Evolutionary conservation across 257 asterid species (phyloP).

Genomic region (Misopates orontium): DNA sequence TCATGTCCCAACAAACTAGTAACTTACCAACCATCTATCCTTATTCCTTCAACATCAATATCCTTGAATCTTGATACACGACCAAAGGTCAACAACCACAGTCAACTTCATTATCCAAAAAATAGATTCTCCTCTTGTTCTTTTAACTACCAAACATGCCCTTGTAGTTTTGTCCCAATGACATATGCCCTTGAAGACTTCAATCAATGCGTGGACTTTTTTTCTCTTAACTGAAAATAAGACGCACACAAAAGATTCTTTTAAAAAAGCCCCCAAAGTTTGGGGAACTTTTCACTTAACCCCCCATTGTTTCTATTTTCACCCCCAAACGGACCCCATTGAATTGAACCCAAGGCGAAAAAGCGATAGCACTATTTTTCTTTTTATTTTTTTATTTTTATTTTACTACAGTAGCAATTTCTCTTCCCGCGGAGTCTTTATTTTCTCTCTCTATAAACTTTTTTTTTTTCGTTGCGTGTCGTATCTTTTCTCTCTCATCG

Average conservation of each 20-base stretch:
- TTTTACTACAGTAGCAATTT: constrained; percentile 30
- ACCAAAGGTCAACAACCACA: too few species aligned
- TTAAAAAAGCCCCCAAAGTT: constrained; percentile 23
- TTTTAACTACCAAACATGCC: not conserved
- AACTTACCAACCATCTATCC: too few species aligned
- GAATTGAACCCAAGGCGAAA: constrained; percentile 13
- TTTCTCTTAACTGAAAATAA: too few species aligned
- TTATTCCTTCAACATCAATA: too few species aligned
- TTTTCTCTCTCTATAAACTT: constrained; percentile 30
- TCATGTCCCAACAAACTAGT: too few species aligned
- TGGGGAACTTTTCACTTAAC: constrained; percentile 23
- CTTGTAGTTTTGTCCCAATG: too few species aligned
- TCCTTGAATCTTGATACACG: too few species aligned
- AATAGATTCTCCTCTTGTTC: not conserved
- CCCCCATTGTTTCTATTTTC: constrained; percentile 13
- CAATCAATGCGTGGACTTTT: too few species aligned
- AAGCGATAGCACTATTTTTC: constrained; percentile 24
- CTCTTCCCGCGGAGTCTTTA: constrained; percentile 27
- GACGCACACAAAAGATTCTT: not conserved
- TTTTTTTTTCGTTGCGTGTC: constrained; percentile 19
- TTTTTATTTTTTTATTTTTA: too few species aligned
- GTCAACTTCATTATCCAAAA: not conserved
- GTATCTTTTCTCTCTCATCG: constrained; percentile 40
- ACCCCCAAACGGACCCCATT: constrained; percentile 22
- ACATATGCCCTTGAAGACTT: too few species aligned